These are phyloP conservation scores for Ophiocordyceps camponoti-rufipedis DNA, from an alignment of 2,329 filamentous ascomycete genomes.

Conservation along the genomic window DNA sequence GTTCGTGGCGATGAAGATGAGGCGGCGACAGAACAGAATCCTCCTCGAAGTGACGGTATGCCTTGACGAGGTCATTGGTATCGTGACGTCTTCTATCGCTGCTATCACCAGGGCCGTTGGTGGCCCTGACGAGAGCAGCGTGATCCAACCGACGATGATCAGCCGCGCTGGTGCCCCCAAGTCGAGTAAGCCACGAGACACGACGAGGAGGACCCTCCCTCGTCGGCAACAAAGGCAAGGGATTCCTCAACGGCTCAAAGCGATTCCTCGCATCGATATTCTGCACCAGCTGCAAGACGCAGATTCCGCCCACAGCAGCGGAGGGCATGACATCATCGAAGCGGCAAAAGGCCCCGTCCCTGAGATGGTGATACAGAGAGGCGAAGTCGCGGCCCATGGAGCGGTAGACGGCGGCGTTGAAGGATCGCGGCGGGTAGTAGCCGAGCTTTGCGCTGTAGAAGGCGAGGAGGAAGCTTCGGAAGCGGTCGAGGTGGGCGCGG, in stretches of 20 bases:
- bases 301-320: constrained; percentile 46
- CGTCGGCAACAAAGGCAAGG: constrained; percentile 38
- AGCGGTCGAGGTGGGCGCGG: constrained; percentile 51
- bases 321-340: constrained; percentile 27
- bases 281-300: constrained; percentile 47
- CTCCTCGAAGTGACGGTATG: constrained; percentile 55
- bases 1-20: constrained; percentile 26
- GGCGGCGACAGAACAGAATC: constrained; percentile 26
- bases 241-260: constrained; percentile 41
- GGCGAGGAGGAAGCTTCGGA: constrained; percentile 47
- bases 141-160: constrained; percentile 31
- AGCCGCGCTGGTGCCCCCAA: constrained; percentile 21
- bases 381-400: constrained; percentile 53
- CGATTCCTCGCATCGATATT: constrained; percentile 45
- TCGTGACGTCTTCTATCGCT: constrained; percentile 13
- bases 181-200: constrained; percentile 21
- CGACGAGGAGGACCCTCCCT: constrained; percentile 13
- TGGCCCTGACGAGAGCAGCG: constrained; percentile 31
- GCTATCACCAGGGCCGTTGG: constrained; percentile 15
- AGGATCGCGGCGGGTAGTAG: constrained; percentile 46
- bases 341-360: constrained; percentile 37
- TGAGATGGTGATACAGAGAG: constrained; percentile 51
- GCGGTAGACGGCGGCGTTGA: constrained; percentile 28
- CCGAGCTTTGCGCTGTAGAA: constrained; percentile 52
- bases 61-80: constrained; percentile 41